Evolutionary conservation across 2,329 filamentous ascomycete species (phyloP).

Genomic region (Capronia americana): DNA sequence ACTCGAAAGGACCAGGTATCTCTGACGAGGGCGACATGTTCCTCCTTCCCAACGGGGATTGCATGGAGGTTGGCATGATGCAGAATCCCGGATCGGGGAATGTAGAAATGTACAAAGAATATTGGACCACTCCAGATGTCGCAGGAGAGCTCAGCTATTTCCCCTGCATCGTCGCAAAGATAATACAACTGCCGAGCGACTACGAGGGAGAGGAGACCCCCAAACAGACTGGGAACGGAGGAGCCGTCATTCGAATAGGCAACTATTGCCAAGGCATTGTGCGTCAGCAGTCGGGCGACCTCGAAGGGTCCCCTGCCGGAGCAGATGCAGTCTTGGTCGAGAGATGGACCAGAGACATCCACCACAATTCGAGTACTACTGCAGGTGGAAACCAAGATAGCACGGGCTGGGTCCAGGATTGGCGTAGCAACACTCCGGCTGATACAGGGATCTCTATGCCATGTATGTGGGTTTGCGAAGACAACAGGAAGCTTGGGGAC

Average conservation of each 20-base stretch:
- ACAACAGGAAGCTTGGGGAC: slow-evolving; percentile 27
- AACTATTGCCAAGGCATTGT: slow-evolving; percentile 36
- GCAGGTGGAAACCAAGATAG: neutral
- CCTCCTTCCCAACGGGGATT: slow-evolving; percentile 38
- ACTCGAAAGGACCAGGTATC: slow-evolving; percentile 35
- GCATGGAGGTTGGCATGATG: slow-evolving; percentile 39
- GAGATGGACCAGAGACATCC: slow-evolving; percentile 25
- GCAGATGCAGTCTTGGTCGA: slow-evolving; percentile 25
- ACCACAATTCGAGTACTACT: neutral
- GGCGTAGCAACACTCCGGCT: slow-evolving; percentile 29
- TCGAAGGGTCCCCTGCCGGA: neutral
- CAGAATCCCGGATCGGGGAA: slow-evolving; percentile 33
- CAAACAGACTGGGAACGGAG: slow-evolving; percentile 13
- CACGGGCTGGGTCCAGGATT: slow-evolving; percentile 26
- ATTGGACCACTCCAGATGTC: slow-evolving; percentile 41
- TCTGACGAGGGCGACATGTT: slow-evolving; percentile 40
- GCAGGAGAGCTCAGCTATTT: slow-evolving; percentile 52
- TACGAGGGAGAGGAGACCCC: neutral
- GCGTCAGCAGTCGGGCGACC: slow-evolving; percentile 13
- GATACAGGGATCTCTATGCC: slow-evolving; percentile 18
- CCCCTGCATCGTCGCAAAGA: slow-evolving; percentile 33
- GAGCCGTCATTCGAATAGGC: slow-evolving; percentile 34
- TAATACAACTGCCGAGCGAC: slow-evolving; percentile 1
- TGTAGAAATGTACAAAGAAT: slow-evolving; percentile 39
- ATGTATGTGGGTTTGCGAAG: slow-evolving; percentile 28